phyloP scores from a whole-genome alignment of 768 basidiomycete species.

The Pisolithus sp. region DNA sequence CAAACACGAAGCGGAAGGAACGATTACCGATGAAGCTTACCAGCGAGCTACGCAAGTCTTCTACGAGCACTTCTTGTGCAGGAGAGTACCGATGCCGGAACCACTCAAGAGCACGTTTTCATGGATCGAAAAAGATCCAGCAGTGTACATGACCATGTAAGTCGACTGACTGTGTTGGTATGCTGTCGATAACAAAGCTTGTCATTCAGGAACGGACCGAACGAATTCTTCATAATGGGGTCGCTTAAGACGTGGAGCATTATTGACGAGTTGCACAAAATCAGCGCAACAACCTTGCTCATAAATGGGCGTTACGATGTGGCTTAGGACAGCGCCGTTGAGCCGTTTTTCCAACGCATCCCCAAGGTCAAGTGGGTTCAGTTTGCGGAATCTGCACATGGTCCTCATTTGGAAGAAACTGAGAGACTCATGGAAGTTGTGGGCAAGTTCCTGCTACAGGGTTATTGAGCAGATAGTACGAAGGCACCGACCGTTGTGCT shows the following conservation, averaged over 20 bases:
- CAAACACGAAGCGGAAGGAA: conserved; percentile 41
- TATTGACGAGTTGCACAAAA: conserved; percentile 27
- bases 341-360: conserved; percentile 29
- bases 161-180: conserved; percentile 2
- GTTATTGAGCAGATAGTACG: conserved; percentile 1
- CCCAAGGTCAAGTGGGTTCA: conserved; percentile 31
- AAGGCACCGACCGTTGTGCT: neutral
- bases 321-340: conserved; percentile 27
- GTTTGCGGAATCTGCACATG: conserved; percentile 32
- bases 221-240: conserved; percentile 29
- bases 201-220: conserved; percentile 32
- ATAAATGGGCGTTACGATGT: conserved; percentile 34
- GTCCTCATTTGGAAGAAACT: conserved; percentile 33
- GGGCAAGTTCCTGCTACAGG: conserved; percentile 22
- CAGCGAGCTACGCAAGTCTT: conserved; percentile 35
- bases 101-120: conserved; percentile 29
- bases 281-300: conserved; percentile 28
- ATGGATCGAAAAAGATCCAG: conserved; percentile 37
- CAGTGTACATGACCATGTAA: conserved; percentile 44
- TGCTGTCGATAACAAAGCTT: neutral
- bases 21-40: conserved; percentile 40
- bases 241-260: conserved; percentile 32
- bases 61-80: conserved; percentile 39
- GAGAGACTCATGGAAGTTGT: conserved; percentile 29
- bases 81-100: conserved; percentile 39